A percentile compares a stretch with the other conserved stretches of the same genome.
Evolutionary conservation across 2,329 filamentous ascomycete genomes (phyloP).

Genomic region (Curvularia eragrostidis): DNA sequence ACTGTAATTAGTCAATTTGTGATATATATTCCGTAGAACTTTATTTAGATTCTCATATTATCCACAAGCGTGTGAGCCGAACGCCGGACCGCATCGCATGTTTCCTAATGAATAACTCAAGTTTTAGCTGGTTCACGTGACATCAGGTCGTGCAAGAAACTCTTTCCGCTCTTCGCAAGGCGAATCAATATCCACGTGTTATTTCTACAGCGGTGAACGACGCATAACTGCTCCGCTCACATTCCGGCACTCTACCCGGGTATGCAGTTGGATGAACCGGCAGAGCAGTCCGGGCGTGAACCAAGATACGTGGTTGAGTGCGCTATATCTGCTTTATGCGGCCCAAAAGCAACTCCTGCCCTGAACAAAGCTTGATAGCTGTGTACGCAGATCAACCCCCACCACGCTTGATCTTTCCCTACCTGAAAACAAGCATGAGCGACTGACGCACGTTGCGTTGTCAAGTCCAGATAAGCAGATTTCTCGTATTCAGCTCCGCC

Average conservation of each 20-base stretch:
- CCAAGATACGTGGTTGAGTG: not conserved
- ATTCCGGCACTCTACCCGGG: slow-evolving; percentile 1
- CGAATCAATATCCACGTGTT: not conserved
- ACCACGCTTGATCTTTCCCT: not conserved
- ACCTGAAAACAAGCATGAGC: not conserved
- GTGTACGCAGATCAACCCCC: not conserved
- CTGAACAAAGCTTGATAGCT: slow-evolving; percentile 6
- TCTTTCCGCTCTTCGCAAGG: not conserved
- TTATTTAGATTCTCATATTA: not conserved
- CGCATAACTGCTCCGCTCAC: not conserved
- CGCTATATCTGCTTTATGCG: not conserved
- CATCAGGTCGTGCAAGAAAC: not conserved
- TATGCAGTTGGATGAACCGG: not conserved
- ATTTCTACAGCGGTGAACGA: not conserved
- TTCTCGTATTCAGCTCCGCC: not conserved
- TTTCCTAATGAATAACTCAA: not conserved
- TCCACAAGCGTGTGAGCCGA: not conserved
- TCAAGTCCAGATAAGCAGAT: not conserved
- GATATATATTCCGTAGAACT: not conserved
- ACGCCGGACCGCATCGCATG: not conserved
- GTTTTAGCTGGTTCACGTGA: not conserved
- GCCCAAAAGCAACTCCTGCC: slow-evolving; percentile 9
- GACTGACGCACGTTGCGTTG: not conserved
- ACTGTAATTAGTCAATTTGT: slow-evolving; percentile 3
- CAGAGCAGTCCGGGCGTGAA: not conserved